Evolutionary conservation across 176 grass and related monocot genomes (phyloP).

Genomic region (Otatea glauca): DNA sequence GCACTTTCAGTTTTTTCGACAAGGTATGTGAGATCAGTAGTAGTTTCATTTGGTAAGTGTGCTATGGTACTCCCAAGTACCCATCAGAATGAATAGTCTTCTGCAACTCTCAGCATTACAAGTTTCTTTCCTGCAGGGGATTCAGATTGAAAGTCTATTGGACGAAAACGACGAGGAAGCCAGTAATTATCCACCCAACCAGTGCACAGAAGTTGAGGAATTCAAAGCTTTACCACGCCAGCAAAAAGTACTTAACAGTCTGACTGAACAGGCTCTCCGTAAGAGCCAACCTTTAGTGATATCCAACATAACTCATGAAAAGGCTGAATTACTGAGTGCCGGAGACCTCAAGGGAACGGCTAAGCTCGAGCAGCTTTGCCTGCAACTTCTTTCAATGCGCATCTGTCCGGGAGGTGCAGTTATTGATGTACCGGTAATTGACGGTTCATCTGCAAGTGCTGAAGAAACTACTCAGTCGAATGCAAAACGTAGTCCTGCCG

Average conservation of each 20-base stretch:
- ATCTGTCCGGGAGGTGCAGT: conserved; percentile 51
- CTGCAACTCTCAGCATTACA: conserved; percentile 18
- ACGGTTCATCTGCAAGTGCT: conserved; percentile 45
- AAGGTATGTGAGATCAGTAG: not conserved
- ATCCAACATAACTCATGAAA: conserved; percentile 78
- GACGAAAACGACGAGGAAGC: conserved; percentile 71
- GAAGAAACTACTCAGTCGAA: conserved; percentile 45
- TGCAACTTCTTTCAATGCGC: conserved; percentile 85
- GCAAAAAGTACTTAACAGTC: conserved; percentile 70
- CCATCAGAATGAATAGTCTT: not conserved
- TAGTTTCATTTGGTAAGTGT: conserved; percentile 5
- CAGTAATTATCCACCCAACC: conserved; percentile 36
- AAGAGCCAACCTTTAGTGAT: conserved; percentile 91
- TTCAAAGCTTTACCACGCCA: conserved; percentile 60
- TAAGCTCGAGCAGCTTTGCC: conserved; percentile 80
- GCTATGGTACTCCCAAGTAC: conserved; percentile 4
- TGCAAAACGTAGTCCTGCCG: conserved; percentile 45
- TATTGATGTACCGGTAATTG: conserved; percentile 49
- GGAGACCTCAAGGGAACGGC: conserved; percentile 55
- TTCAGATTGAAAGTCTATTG: conserved; percentile 59
- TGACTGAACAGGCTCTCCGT: conserved; percentile 90
- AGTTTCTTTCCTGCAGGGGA: conserved; percentile 66
- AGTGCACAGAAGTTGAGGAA: conserved; percentile 69
- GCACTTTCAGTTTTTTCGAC: not conserved
- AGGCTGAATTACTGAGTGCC: conserved; percentile 52